phyloP scores from a whole-genome alignment of 495 filamentous ascomycete genomes.

The Acidomyces sp. region DNA sequence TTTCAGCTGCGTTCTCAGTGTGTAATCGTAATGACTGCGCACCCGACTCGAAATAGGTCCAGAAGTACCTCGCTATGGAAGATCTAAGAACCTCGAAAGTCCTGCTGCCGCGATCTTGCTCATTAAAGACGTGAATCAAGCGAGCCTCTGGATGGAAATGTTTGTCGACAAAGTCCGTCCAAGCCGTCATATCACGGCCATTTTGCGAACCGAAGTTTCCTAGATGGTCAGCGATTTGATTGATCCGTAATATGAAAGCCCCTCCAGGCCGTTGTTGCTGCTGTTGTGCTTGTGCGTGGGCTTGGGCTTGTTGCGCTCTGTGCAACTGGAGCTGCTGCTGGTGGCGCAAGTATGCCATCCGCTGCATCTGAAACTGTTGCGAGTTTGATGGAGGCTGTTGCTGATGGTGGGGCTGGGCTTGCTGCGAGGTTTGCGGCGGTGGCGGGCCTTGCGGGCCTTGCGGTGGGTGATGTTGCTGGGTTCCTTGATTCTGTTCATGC shows the following conservation, averaged over 20 bases:
- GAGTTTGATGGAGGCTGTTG: constrained; percentile 34
- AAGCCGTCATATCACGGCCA: constrained; percentile 50
- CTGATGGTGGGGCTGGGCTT: constrained; percentile 24
- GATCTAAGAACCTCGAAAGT: constrained; percentile 66
- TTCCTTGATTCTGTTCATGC: constrained; percentile 6
- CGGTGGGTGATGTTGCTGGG: constrained; percentile 4
- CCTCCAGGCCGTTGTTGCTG: constrained; percentile 28
- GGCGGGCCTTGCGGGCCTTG: constrained; percentile 18
- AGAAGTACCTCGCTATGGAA: constrained; percentile 65
- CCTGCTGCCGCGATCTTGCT: constrained; percentile 43
- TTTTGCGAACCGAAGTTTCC: constrained; percentile 47
- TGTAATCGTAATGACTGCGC: constrained; percentile 68
- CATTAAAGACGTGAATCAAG: constrained; percentile 44
- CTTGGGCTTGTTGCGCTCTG: constrained; percentile 11
- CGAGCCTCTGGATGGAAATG: constrained; percentile 59
- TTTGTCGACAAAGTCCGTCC: constrained; percentile 58
- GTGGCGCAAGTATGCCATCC: constrained; percentile 11
- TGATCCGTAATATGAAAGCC: constrained; percentile 48
- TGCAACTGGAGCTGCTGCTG: constrained; percentile 16
- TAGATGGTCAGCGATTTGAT: constrained; percentile 57
- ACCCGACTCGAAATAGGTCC: constrained; percentile 71
- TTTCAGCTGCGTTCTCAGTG: constrained; percentile 40
- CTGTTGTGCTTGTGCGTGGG: constrained; percentile 16
- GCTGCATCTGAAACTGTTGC: constrained; percentile 17
- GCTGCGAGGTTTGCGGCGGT: constrained; percentile 18